Conservation (phyloP, 495 filamentous ascomycete genomes). For the Glarea lozoyensis region DNA sequence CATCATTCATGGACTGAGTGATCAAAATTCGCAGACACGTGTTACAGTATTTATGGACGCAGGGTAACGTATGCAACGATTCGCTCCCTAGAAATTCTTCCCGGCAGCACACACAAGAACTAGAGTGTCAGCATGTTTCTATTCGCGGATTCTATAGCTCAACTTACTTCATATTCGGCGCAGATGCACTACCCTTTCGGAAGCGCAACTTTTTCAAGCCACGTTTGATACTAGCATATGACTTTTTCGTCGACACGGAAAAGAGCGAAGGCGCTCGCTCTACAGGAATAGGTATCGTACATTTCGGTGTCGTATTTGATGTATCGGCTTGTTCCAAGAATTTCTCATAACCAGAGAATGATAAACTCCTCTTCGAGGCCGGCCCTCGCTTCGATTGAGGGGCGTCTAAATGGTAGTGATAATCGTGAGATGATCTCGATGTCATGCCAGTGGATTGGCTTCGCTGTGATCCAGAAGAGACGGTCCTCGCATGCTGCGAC, state of each 20-base stretch:
- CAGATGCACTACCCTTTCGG: constrained; percentile 25
- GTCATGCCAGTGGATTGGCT: constrained; percentile 27
- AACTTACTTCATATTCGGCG: constrained; percentile 16
- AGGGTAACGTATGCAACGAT: constrained; percentile 34
- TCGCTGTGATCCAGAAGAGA: constrained; percentile 27
- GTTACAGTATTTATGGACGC: constrained; percentile 43
- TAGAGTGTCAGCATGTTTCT: constrained; percentile 18
- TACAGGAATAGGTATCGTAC: constrained; percentile 15
- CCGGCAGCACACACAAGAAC: constrained; percentile 43
- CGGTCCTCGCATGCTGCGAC: constrained; percentile 26
- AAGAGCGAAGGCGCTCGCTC: constrained; percentile 25
- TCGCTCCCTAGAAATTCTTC: constrained; percentile 36
- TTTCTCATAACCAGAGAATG: constrained; percentile 43
- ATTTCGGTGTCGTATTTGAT: constrained; percentile 29
- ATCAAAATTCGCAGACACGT: constrained; percentile 40
- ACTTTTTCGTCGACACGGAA: constrained; percentile 27
- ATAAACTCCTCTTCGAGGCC: constrained; percentile 26
- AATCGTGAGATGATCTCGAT: constrained; percentile 25
- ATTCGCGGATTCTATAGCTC: constrained; percentile 28
- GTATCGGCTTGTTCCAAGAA: constrained; percentile 33
- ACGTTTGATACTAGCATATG: constrained; percentile 31
- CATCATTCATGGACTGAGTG: constrained; percentile 38
- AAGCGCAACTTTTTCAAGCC: constrained; percentile 27
- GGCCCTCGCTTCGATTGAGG: constrained; percentile 25
- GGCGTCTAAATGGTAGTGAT: neutral